Base-by-base conservation (phyloP, 176 grass and related monocot species). In the Phragmites australis region DNA sequence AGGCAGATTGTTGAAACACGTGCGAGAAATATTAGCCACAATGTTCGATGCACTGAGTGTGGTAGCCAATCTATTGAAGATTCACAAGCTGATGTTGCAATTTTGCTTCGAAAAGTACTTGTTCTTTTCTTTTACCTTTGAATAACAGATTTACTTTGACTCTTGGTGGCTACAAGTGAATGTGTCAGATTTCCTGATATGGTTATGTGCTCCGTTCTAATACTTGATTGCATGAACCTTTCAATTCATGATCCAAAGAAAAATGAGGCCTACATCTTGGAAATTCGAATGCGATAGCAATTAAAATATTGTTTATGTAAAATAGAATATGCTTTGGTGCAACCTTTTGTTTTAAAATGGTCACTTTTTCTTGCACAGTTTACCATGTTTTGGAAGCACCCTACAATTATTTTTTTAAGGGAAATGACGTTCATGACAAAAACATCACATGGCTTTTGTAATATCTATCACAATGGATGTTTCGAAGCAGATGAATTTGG, bases 41-140 rank as follows among this genome's bases (percentile, higher is more conserved):
- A 98, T 87, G 92, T 98, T 27, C 74, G 95, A 23, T 98, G 95
- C 59, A 98, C 92, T 21, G 95, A 98, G 79, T 94, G 95, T 81
- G 95, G 95, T 19, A 98, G 95, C 67, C 95, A 98, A 56, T 98
- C 95, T 4, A 98, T 98, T 83, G 95, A 98, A 88, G 95, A 98
- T 68, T 98, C 95, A 32, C 90, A 98, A 65, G 95, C 95, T 49
- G 95, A 98, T 87, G 77, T 98, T 68, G 95, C 95, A 27, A 90
- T 94, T 90, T 82, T 98, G 5, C 95, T 98, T 70, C 87, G 95
- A 76, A 98, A 89, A 90, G 95, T 98, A 88, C 40, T 45, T 40
- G 6, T 17, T 66, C 9, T 29, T 81, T 31, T 13, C 21, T 50
- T 83, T 68, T 72, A 16, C 37, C 41, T 26, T 18, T 40, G 2